Conservation (phyloP, 148 eudicot genomes). For the Suaeda aralocaspica region DNA sequence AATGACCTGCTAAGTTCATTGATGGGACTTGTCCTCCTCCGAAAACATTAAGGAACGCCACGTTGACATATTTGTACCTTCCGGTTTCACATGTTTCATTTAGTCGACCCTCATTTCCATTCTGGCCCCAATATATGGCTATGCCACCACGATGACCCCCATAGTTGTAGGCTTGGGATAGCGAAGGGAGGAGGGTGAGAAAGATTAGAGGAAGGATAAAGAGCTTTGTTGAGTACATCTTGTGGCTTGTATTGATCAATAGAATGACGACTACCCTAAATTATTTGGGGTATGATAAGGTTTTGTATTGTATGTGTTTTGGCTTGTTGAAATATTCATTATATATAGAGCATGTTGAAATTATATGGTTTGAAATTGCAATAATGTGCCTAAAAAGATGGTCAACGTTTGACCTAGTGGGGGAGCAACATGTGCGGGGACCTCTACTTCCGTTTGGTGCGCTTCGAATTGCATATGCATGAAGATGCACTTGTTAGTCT, state of each 20-base stretch:
- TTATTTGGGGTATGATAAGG: not conserved
- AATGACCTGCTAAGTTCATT: constrained; percentile 46
- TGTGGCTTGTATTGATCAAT: constrained; percentile 4
- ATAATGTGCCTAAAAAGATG: constrained; percentile 12
- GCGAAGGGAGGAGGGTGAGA: constrained; percentile 31
- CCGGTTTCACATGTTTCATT: constrained; percentile 44
- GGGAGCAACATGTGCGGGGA: constrained; percentile 16
- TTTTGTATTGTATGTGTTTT: not conserved
- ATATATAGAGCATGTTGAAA: constrained; percentile 2
- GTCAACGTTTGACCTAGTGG: constrained; percentile 26
- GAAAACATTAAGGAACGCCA: constrained; percentile 41
- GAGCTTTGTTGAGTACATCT: constrained; percentile 26
- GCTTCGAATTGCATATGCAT: constrained; percentile 9
- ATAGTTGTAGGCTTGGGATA: constrained; percentile 14
- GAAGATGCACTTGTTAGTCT: not conserved
- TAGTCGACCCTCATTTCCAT: constrained; percentile 38
- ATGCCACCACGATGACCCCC: constrained; percentile 26
- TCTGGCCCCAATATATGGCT: constrained; percentile 52
- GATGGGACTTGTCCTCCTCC: constrained; percentile 45
- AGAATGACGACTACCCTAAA: not conserved
- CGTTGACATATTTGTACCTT: constrained; percentile 37
- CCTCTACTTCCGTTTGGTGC: constrained; percentile 15
- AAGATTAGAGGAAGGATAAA: constrained; percentile 27
- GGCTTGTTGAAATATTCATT: constrained; percentile 4
- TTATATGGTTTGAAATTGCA: not conserved